Base-by-base conservation (phyloP, 257 asterid genomes). In the Solanum verrucosum region DNA sequence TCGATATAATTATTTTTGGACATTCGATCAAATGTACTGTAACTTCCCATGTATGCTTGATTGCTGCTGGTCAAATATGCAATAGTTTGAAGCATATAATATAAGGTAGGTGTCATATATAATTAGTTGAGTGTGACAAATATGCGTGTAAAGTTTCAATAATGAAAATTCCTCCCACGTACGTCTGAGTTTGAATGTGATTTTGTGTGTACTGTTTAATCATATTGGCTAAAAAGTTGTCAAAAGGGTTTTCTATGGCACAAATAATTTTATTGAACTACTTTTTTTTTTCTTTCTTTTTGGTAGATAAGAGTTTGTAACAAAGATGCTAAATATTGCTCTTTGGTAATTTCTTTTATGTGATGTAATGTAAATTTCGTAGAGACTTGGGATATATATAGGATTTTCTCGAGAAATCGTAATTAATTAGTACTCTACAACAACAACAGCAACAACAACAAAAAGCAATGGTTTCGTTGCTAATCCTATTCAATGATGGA, bases 131-230 rank as follows among this genome's bases (percentile, higher is more conserved):
- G 44, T 46, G 13, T 81, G 85, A 81, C 68, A 81, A 81, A 29
- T 81, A 81, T 81, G 85, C 16, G 42, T 27, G 85, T 82, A 82
- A 49, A 82, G 85, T 49, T 82, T 49, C 85, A 82, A 82, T 82
- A 46, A 82, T 82, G 70, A 49, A 49, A 49, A 49, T 5, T 16
- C 18, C 3, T 34, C 84, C 67, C 67, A 46, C 68, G 85, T 46
- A 81, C 85, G 85, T 81, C 68, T 81, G 85, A 81, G 27, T 40
- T 7, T 78, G 84, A 42, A 78, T 42, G 65, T 16, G 5, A 40
- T 14, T 46, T 81, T 46, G 42, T 29, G 42, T 81, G 20, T 16
- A 75, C 85, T 81, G 37, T 44, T 74, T 81, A 81, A 46, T 46
- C 18, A 15, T 46, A 49, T 29, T 49, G 70, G 85, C 70, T 2